Percentiles rank a stretch among this genome's conserved stretches.
These are phyloP conservation scores for Xylaria longipes DNA, from an alignment of 495 filamentous ascomycete species.

Conservation along the genomic window DNA sequence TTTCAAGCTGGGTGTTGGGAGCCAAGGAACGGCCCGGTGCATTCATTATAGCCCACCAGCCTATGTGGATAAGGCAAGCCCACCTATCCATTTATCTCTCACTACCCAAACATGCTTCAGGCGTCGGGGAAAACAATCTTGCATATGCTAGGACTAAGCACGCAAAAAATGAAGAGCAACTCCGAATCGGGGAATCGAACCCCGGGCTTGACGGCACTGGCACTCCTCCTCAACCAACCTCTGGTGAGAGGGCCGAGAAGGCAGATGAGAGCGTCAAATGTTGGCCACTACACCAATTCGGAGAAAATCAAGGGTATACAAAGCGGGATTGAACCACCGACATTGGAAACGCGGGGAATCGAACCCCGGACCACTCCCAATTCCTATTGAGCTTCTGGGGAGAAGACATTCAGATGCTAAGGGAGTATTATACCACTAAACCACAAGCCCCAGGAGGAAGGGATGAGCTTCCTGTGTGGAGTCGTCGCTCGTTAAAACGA, in stretches of 20 bases:
- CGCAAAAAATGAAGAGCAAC: constrained; percentile 8
- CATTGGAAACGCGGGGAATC: constrained; percentile 59
- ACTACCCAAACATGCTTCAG: background rate
- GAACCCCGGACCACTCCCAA: constrained; percentile 64
- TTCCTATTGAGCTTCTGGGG: background rate
- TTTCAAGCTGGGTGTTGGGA: background rate
- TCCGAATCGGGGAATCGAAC: constrained; percentile 50
- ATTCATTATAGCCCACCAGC: constrained; percentile 5
- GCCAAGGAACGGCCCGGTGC: constrained; percentile 19
- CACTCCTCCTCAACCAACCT: background rate
- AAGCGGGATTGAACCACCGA: constrained; percentile 22
- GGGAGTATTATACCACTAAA: constrained; percentile 29
- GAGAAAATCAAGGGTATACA: constrained; percentile 24
- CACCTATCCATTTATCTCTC: background rate
- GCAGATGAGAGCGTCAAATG: constrained; percentile 44
- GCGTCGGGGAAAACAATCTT: background rate
- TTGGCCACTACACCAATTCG: constrained; percentile 47
- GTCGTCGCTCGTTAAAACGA: background rate
- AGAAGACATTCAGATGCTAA: constrained; percentile 19
- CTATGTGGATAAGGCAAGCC: background rate
- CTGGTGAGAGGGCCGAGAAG: background rate
- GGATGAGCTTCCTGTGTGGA: constrained; percentile 20
- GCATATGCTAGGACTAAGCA: constrained; percentile 1
- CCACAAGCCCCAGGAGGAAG: constrained; percentile 25
- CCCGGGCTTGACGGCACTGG: constrained; percentile 43